A percentile compares a stretch with the other conserved stretches of the same genome.
phyloP scores from a whole-genome alignment of 208 protist genomes.

The Phytomonas sp. region DNA sequence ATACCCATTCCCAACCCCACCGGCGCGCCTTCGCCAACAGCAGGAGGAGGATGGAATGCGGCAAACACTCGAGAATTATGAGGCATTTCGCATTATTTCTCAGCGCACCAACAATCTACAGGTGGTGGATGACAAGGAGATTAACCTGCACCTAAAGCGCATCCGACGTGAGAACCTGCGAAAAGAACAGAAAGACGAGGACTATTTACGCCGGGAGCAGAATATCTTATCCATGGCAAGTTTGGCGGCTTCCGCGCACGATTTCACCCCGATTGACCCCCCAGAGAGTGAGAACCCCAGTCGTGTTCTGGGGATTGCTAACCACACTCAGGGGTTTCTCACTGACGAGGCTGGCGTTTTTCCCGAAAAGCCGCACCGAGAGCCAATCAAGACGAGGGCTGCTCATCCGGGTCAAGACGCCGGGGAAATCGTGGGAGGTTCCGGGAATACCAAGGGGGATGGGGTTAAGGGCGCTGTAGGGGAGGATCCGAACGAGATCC shows the following conservation, averaged over 20 bases:
- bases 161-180: conserved; percentile 39
- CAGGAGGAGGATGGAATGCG: conserved; percentile 71
- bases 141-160: conserved; percentile 74
- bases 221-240: conserved; percentile 55
- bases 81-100: conserved; percentile 82
- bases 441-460: not conserved
- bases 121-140: conserved; percentile 85
- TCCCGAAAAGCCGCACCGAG: not conserved
- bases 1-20: conserved; percentile 27
- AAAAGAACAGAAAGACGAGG: conserved; percentile 41
- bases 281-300: conserved; percentile 1
- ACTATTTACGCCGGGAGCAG: conserved; percentile 47
- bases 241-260: conserved; percentile 58
- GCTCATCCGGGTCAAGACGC: not conserved
- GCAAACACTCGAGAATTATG: conserved; percentile 76
- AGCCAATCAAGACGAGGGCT: not conserved
- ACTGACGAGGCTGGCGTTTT: conserved; percentile 5
- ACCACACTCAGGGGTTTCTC: not conserved
- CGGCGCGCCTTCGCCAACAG: conserved; percentile 40
- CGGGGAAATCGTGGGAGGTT: not conserved
- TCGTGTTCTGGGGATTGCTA: conserved; percentile 31
- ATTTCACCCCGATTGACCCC: conserved; percentile 25
- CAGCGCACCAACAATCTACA: conserved; percentile 86
- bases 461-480: not conserved
- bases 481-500: conserved; percentile 36